These are phyloP conservation scores for Rhodotorula sp. DNA, from an alignment of 1,284 basidiomycete genomes.

Conservation along the genomic window DNA sequence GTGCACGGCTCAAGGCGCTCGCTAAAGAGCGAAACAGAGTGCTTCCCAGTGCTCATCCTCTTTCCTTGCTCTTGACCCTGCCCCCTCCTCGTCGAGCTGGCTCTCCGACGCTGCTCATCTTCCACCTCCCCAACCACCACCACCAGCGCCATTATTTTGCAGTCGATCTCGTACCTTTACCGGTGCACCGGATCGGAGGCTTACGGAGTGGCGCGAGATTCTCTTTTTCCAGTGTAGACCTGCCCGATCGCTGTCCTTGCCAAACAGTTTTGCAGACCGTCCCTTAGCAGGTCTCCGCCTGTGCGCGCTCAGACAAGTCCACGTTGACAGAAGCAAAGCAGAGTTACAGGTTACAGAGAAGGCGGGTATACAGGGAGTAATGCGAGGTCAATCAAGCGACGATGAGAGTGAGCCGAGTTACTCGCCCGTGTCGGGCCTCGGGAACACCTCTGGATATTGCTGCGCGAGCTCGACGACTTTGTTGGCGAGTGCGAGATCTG, in stretches of 20 bases:
- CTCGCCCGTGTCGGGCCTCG: slow-evolving; percentile 3
- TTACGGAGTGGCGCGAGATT: slow-evolving; percentile 41
- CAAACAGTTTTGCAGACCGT: no score
- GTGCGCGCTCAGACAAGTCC: no score
- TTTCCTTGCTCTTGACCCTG: not conserved
- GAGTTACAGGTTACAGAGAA: not conserved
- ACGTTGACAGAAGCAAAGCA: not conserved
- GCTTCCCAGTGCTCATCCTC: not conserved
- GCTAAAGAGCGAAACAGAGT: no score
- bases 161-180: slow-evolving; percentile 1
- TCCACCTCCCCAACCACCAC: not conserved
- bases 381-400: not conserved
- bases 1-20: no score
- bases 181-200: slow-evolving; percentile 9
- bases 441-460: slow-evolving; percentile 35
- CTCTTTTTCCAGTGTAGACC: not conserved
- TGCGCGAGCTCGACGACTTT: slow-evolving; percentile 58
- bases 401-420: not conserved
- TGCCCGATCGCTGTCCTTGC: not conserved
- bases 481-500: slow-evolving; percentile 67
- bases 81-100: not conserved
- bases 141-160: slow-evolving; percentile 31
- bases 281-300: no score
- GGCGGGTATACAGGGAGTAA: not conserved
- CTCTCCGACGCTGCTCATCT: not conserved